Evolutionary conservation across 257 asterid genomes (phyloP).

Genomic region (Solanum okadae): DNA sequence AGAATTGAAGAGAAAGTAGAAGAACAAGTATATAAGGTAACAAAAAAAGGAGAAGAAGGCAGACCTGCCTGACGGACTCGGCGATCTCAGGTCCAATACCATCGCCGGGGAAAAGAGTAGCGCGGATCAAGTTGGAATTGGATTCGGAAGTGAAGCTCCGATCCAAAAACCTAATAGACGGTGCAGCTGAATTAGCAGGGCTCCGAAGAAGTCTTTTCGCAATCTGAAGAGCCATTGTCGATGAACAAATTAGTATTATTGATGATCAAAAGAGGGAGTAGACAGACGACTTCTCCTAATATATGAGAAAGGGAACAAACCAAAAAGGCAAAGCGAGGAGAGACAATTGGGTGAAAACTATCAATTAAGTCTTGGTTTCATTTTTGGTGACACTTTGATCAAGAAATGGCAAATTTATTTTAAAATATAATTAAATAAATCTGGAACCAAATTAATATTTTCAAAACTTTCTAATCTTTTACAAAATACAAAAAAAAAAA

Average conservation of each 20-base stretch:
- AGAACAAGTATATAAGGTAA: background rate
- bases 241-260: background rate
- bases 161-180: background rate
- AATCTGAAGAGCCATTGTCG: constrained; percentile 3
- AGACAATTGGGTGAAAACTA: too few relatives aligned
- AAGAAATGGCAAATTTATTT: too few relatives aligned
- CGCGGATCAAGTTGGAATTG: constrained; percentile 9
- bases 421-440: too few relatives aligned
- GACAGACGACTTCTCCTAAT: too few relatives aligned
- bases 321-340: too few relatives aligned
- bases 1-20: background rate
- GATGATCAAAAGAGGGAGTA: too few relatives aligned
- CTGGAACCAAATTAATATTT: too few relatives aligned
- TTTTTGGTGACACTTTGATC: too few relatives aligned
- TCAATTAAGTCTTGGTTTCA: too few relatives aligned
- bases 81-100: constrained; percentile 98
- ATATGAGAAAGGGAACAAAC: too few relatives aligned
- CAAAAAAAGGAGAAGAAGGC: background rate
- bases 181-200: background rate
- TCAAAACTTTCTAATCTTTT: too few relatives aligned
- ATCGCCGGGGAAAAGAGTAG: constrained; percentile 94
- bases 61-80: constrained; percentile 56
- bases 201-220: background rate
- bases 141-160: background rate
- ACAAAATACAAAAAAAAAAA: too few relatives aligned